Evolutionary conservation across 2,329 filamentous ascomycete genomes (phyloP).

Genomic region (Talaromyces marneffei): DNA sequence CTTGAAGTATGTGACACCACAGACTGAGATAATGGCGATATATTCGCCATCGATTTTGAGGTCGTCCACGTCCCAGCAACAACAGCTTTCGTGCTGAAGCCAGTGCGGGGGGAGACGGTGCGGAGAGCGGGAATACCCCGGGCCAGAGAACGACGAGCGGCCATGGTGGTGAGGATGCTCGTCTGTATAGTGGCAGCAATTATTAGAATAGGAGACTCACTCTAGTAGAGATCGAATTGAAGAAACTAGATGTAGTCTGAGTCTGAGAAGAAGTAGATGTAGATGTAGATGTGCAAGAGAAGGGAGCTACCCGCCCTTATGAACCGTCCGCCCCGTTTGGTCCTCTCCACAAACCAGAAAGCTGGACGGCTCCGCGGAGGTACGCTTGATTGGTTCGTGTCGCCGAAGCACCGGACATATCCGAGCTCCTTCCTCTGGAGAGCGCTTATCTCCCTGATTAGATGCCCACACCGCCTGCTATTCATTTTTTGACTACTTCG

Average conservation of each 20-base stretch:
- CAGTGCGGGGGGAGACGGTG: slow-evolving; percentile 32
- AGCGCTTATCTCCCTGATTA: slow-evolving; percentile 1
- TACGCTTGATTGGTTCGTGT: background rate
- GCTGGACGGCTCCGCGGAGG: background rate
- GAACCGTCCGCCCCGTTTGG: background rate
- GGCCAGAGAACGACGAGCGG: slow-evolving; percentile 33
- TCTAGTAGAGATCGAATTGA: background rate
- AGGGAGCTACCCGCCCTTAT: background rate
- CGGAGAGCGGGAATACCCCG: slow-evolving; percentile 36
- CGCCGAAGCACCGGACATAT: background rate
- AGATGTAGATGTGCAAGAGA: background rate
- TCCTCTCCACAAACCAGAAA: background rate
- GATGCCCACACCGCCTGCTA: background rate
- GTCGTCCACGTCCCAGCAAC: slow-evolving; percentile 10
- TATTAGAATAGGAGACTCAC: background rate
- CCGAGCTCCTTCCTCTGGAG: background rate
- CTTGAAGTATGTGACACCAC: background rate
- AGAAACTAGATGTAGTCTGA: background rate
- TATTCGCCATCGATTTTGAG: background rate
- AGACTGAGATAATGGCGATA: background rate
- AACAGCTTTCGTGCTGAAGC: slow-evolving; percentile 22
- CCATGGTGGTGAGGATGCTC: slow-evolving; percentile 26
- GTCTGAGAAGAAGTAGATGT: background rate
- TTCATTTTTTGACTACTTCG: too few species aligned
- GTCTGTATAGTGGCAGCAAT: background rate